Base-by-base conservation (phyloP, 169 alveolate species). In the Eimeria sp. region DNA sequence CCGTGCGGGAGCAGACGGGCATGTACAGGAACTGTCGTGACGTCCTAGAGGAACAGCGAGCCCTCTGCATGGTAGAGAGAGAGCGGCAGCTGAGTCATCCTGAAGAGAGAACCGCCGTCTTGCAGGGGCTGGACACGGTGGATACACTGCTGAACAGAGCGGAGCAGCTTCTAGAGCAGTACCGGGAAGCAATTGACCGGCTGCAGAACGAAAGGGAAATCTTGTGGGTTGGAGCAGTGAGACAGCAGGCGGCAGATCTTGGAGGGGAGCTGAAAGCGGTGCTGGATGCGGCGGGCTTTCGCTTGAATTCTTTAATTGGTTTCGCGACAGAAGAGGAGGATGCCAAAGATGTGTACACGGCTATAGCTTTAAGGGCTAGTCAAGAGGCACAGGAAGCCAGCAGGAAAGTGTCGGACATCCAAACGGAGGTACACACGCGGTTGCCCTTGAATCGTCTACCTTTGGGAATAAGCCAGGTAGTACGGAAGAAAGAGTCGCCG, bases 171-270 rank as follows among this genome's bases (percentile, higher is more conserved):
- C 67, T 78, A 67, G 47, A 51, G n/a, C n/a, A 7, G 47, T 49
- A 78, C 20, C 18, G 43, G 3, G 65, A 14, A 22, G 70, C 2
- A n/a, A 78, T 78, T 9, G 88, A 78, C 11, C 49, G 25, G n/a
- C 22, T 78, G 65, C 88, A 78, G 27, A 45, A n/a, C 25, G 88
- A 47, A 27, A 51, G 88, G 88, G 88, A 78, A 45, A 47, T 78
- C 11, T 6, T 49, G 22, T 16, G 9, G 9, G 88, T 22, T n/a
- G 88, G n/a, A 18, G 88, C 88, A 6, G 47, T 11, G 47, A n/a
- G 88, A 27, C 88, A 7, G n/a, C 65, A 51, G n/a, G 88, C 65
- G 6, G 88, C n/a, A 30, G 47, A 13, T 78, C 49, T n/a, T 49
- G 88, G 88, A 25, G n/a, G 16, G 88, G 88, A 47, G 34, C 70